Percentiles rank a stretch among this genome's conserved stretches.
These are phyloP conservation scores for Taphrina wiesneri DNA, from an alignment of 1,139 yeast genomes.

Conservation along the genomic window DNA sequence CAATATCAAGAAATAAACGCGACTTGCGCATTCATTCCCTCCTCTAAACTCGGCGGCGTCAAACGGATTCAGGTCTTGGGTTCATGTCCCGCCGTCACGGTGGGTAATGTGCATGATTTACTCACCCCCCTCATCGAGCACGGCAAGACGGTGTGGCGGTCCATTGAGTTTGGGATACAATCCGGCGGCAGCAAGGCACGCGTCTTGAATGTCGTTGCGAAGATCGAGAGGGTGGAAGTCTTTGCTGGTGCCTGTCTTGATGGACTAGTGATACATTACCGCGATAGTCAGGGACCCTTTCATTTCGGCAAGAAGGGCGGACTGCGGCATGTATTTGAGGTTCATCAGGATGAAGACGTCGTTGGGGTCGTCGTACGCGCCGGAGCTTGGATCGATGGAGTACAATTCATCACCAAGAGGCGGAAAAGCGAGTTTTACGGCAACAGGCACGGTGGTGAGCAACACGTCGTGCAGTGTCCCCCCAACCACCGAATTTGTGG, in stretches of 20 bases:
- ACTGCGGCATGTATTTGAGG: slow-evolving; percentile 57
- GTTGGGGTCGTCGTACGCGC: slow-evolving; percentile 63
- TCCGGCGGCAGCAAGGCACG: neutral
- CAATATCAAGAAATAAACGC: neutral
- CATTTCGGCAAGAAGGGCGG: slow-evolving; percentile 65
- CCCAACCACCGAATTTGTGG: slow-evolving; percentile 22
- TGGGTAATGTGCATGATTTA: slow-evolving; percentile 43
- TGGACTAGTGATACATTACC: slow-evolving; percentile 49
- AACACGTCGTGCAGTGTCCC: slow-evolving; percentile 2
- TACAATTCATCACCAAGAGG: slow-evolving; percentile 62
- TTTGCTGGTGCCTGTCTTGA: slow-evolving; percentile 76
- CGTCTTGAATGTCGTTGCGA: slow-evolving; percentile 41
- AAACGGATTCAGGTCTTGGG: neutral
- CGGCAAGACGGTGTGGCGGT: neutral
- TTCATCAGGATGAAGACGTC: slow-evolving; percentile 61
- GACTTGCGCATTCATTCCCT: slow-evolving; percentile 12
- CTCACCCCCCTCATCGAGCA: slow-evolving; percentile 27
- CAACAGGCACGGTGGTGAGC: slow-evolving; percentile 4
- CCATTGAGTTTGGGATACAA: neutral
- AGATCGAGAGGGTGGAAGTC: slow-evolving; percentile 56
- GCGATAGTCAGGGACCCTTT: neutral
- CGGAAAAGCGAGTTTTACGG: slow-evolving; percentile 32
- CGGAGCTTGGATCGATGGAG: slow-evolving; percentile 89
- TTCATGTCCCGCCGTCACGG: slow-evolving; percentile 36
- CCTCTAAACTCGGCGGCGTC: slow-evolving; percentile 7